Evolutionary conservation across 139 green algal species (phyloP).

Genomic region (Micractinium conductrix): DNA sequence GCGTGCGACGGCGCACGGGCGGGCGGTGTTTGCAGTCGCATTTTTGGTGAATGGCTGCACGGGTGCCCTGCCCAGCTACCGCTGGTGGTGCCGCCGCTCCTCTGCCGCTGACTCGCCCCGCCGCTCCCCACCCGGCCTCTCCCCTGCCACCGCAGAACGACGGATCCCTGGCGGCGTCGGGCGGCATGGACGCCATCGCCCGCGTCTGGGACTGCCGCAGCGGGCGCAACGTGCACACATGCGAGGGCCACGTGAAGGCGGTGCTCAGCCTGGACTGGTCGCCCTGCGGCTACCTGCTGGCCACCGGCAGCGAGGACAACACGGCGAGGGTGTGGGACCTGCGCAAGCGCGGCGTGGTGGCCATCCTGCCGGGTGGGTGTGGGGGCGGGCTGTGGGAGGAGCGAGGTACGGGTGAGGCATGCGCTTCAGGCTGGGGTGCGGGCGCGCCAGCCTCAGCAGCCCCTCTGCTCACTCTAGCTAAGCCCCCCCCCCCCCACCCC

Average conservation of each 20-base stretch:
- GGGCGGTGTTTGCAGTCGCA: no score
- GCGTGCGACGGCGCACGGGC: no score
- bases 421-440: background rate
- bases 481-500: background rate
- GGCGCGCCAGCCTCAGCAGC: no score
- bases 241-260: constrained; percentile 90
- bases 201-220: constrained; percentile 94
- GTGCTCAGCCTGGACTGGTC: constrained; percentile 89
- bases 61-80: no score
- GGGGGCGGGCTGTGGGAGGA: background rate
- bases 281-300: constrained; percentile 85
- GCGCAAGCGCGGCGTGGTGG: constrained; percentile 74
- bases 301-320: constrained; percentile 86
- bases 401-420: no score
- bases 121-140: background rate
- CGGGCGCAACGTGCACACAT: constrained; percentile 78
- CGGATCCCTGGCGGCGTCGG: constrained; percentile 77
- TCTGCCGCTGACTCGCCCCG: background rate
- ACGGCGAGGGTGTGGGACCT: constrained; percentile 90
- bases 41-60: no score
- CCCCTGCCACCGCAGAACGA: constrained; percentile 53
- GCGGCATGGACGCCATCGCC: constrained; percentile 82
- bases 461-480: background rate
- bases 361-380: constrained; percentile 75
- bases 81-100: no score